Evolutionary conservation across 768 basidiomycete genomes (phyloP).

Genomic region (Naganishia friedmannii): DNA sequence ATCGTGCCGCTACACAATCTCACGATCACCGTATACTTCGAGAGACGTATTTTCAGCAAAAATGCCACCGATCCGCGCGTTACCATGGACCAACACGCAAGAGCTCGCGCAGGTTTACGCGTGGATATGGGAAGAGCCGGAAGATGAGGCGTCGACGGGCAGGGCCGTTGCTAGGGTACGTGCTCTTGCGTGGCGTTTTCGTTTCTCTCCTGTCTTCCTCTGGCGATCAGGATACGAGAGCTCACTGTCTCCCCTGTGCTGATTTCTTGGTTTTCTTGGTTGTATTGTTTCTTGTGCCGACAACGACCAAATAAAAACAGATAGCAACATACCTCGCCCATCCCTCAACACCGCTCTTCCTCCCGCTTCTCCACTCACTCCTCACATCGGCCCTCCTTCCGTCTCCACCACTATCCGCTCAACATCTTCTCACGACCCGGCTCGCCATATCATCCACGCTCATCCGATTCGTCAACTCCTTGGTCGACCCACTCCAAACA

Average conservation of each 20-base stretch:
- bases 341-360: slow-evolving; percentile 47
- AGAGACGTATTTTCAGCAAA: no score
- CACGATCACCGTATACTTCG: neutral
- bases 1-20: neutral
- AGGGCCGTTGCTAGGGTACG: slow-evolving; percentile 46
- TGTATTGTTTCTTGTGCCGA: no score
- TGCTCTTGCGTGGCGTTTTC: no score
- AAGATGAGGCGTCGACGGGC: slow-evolving; percentile 29
- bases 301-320: no score
- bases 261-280: neutral
- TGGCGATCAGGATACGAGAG: no score
- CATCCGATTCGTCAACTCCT: slow-evolving; percentile 85
- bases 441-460: slow-evolving; percentile 77
- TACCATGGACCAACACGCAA: slow-evolving; percentile 42
- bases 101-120: slow-evolving; percentile 49
- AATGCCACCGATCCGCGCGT: slow-evolving; percentile 8
- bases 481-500: slow-evolving; percentile 89
- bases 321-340: slow-evolving; percentile 47
- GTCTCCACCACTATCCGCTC: slow-evolving; percentile 32
- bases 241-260: no score
- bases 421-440: slow-evolving; percentile 58
- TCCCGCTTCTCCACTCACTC: slow-evolving; percentile 46
- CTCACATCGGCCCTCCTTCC: slow-evolving; percentile 42
- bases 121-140: slow-evolving; percentile 42
- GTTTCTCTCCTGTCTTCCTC: no score